Percentiles rank a stretch among this genome's conserved stretches.
phyloP scores from a whole-genome alignment of 208 protist genomes.

The Acanthamoeba lenticulata region DNA sequence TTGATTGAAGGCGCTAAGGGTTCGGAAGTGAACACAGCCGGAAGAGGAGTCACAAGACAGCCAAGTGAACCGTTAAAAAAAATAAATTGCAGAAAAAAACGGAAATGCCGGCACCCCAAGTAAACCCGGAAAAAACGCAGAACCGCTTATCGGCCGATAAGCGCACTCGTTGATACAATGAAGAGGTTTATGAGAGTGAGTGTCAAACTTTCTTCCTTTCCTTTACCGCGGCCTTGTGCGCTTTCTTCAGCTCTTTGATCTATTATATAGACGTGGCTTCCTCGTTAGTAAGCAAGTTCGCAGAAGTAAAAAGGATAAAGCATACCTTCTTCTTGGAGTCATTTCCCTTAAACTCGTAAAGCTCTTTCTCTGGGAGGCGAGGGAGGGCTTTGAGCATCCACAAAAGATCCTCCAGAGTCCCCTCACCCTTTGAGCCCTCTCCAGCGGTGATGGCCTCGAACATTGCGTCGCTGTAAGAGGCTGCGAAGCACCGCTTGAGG shows the following conservation, averaged over 20 bases:
- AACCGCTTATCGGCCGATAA: neutral
- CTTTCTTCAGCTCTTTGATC: neutral
- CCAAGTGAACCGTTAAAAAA: neutral
- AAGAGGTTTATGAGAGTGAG: neutral
- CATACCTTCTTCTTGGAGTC: constrained; percentile 52
- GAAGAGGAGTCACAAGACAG: neutral
- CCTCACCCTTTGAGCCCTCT: neutral
- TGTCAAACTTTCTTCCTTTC: constrained; percentile 33
- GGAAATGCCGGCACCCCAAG: neutral
- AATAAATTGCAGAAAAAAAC: neutral
- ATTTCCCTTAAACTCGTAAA: constrained; percentile 52
- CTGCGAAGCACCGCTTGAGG: constrained; percentile 40
- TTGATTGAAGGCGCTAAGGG: too few relatives aligned
- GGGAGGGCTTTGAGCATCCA: constrained; percentile 55
- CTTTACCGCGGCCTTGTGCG: neutral
- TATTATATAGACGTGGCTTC: neutral
- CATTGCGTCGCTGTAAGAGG: neutral
- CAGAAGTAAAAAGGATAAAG: neutral
- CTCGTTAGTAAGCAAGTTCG: neutral
- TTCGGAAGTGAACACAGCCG: neutral
- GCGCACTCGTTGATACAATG: neutral
- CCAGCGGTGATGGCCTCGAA: neutral
- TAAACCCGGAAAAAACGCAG: neutral
- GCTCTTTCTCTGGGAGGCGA: constrained; percentile 54
- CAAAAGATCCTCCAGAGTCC: neutral